These are phyloP conservation scores for Trebouxiophyceae sp. DNA, from an alignment of 163 green algal genomes.

Conservation along the genomic window DNA sequence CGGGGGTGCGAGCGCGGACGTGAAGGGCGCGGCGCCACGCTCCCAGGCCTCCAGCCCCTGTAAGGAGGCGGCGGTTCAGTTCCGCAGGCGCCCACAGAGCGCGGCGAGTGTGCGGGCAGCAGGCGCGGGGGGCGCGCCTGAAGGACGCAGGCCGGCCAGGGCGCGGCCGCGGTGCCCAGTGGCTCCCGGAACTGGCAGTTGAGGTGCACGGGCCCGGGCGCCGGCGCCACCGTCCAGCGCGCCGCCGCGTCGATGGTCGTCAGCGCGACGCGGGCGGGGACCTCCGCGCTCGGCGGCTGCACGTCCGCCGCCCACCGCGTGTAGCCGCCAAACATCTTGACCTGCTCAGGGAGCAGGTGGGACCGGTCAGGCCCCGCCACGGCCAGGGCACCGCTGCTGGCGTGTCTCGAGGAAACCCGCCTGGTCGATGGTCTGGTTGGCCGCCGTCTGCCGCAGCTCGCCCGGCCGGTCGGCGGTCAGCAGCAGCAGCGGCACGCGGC, in stretches of 20 bases:
- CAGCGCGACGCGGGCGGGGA: slow-evolving; percentile 58
- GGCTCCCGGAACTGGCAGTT: slow-evolving; percentile 95
- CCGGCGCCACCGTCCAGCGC: background rate
- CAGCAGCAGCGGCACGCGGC: slow-evolving; percentile 79
- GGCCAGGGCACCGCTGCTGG: too few relatives aligned
- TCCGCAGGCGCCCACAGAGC: too few relatives aligned
- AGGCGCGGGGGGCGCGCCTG: too few relatives aligned
- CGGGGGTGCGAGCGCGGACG: too few relatives aligned
- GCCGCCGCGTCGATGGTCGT: slow-evolving; percentile 63
- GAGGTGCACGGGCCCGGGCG: slow-evolving; percentile 78
- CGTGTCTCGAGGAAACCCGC: slow-evolving; percentile 25
- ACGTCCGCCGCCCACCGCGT: slow-evolving; percentile 70
- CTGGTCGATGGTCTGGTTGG: slow-evolving; percentile 98
- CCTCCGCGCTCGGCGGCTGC: slow-evolving; percentile 42
- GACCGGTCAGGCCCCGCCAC: too few relatives aligned
- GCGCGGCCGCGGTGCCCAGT: slow-evolving; percentile 52
- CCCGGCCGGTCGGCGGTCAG: slow-evolving; percentile 87
- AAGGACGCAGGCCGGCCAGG: slow-evolving; percentile 33
- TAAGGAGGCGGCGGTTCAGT: too few relatives aligned
- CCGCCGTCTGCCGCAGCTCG: slow-evolving; percentile 83
- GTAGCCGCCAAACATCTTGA: slow-evolving; percentile 89
- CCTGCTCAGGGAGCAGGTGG: slow-evolving; percentile 37
- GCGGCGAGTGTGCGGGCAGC: too few relatives aligned
- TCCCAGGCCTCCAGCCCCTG: too few relatives aligned
- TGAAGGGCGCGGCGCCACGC: too few relatives aligned